A percentile compares a stretch with the other conserved stretches of the same genome.
Evolutionary conservation across 129 eudicot species (phyloP).

Genomic region (Pittosporum tobira): DNA sequence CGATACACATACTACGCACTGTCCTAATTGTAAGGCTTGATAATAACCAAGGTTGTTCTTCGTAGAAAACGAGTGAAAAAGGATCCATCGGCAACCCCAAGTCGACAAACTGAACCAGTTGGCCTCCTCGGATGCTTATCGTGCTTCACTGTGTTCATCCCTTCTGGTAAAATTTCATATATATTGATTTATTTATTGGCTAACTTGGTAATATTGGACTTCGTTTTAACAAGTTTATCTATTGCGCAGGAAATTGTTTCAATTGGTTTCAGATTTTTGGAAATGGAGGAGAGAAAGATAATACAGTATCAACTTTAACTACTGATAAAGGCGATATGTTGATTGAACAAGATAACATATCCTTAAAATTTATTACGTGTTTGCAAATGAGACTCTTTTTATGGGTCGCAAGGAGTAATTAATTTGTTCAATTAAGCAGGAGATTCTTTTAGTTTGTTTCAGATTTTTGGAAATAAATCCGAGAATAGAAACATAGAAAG

Average conservation of each 20-base stretch:
- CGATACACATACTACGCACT: conserved; percentile 45
- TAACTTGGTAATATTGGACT: not conserved
- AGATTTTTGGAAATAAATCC: conserved; percentile 8
- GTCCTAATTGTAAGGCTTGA: conserved; percentile 45
- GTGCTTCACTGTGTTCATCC: conserved; percentile 53
- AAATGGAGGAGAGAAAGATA: not conserved
- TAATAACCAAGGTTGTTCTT: conserved; percentile 48
- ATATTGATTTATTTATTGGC: not conserved
- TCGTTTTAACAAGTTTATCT: not conserved
- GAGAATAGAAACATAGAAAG: not conserved
- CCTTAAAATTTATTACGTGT: too few relatives aligned
- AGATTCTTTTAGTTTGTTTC: conserved; percentile 26
- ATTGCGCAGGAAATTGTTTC: conserved; percentile 15
- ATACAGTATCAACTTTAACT: not conserved
- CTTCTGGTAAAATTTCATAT: conserved; percentile 25
- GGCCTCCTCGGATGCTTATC: conserved; percentile 49
- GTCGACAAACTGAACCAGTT: conserved; percentile 7
- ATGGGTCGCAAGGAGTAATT: too few relatives aligned
- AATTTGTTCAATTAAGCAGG: conserved; percentile 22
- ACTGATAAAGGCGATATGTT: not conserved
- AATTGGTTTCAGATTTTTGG: conserved; percentile 13
- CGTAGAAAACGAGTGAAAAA: conserved; percentile 24
- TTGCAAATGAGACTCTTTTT: too few relatives aligned
- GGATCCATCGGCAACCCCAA: not conserved
- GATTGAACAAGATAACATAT: conserved; percentile 4